A percentile compares a stretch with the other conserved stretches of the same genome.
Evolutionary conservation across 1,284 basidiomycete genomes (phyloP).

Genomic region (Kwoniella shivajii): DNA sequence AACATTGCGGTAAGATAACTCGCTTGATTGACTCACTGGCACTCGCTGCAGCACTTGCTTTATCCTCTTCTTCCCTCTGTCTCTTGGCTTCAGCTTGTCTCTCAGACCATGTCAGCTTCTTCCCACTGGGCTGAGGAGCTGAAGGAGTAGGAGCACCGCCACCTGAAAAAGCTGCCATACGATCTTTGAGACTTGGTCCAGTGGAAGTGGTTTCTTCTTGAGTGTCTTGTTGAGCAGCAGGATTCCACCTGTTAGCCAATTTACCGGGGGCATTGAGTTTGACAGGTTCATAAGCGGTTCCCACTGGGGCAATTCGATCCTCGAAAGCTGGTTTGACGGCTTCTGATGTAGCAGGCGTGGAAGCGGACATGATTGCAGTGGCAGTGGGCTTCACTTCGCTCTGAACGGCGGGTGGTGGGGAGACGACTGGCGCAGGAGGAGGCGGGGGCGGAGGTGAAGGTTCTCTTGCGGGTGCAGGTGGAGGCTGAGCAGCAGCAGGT

Average conservation of each 20-base stretch:
- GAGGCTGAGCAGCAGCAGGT: slow-evolving; percentile 53
- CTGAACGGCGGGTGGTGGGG: slow-evolving; percentile 29
- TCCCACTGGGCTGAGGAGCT: slow-evolving; percentile 47
- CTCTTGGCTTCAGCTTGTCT: slow-evolving; percentile 83
- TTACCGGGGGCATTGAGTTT: slow-evolving; percentile 74
- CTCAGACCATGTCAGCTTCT: slow-evolving; percentile 89
- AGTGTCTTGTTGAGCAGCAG: slow-evolving; percentile 60
- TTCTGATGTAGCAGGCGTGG: slow-evolving; percentile 35
- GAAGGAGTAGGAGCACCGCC: slow-evolving; percentile 25
- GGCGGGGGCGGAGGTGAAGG: slow-evolving; percentile 60
- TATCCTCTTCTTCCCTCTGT: slow-evolving; percentile 78
- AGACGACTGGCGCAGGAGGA: slow-evolving; percentile 45
- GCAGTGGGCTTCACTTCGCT: slow-evolving; percentile 27
- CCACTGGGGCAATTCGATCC: slow-evolving; percentile 77
- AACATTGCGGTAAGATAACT: background rate
- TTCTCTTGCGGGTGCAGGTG: slow-evolving; percentile 56
- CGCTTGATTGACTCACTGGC: slow-evolving; percentile 42
- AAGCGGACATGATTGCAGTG: slow-evolving; percentile 29
- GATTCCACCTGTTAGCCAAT: slow-evolving; percentile 75
- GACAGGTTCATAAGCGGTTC: slow-evolving; percentile 85
- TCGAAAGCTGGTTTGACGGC: slow-evolving; percentile 70
- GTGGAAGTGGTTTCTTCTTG: slow-evolving; percentile 41
- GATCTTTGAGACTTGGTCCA: slow-evolving; percentile 40
- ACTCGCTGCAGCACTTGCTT: slow-evolving; percentile 63
- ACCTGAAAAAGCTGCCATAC: slow-evolving; percentile 46